These are phyloP conservation scores for Cicer arietinum DNA, from an alignment of 306 rosid species.

Conservation along the genomic window DNA sequence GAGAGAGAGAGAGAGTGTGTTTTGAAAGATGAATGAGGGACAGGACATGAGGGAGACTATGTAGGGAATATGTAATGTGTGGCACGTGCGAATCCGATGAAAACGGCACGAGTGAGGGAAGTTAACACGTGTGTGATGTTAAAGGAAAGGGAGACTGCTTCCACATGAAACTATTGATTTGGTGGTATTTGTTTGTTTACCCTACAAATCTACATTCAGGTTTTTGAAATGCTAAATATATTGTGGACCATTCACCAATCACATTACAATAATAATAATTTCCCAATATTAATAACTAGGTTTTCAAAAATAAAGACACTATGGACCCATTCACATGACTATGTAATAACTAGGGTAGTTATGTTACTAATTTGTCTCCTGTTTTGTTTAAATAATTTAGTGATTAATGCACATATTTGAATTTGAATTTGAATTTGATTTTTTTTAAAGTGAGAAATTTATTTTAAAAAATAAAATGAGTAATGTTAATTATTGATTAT, in stretches of 20 bases:
- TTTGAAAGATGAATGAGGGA: conserved; percentile 31
- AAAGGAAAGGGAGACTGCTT: conserved; percentile 33
- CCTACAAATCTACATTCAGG: conserved; percentile 6
- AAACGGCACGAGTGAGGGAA: conserved; percentile 47
- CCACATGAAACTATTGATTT: conserved; percentile 22
- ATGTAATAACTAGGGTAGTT: too few relatives aligned
- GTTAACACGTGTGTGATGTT: conserved; percentile 35
- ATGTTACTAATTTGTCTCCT: too few relatives aligned
- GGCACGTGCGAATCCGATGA: conserved; percentile 46
- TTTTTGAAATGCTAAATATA: not conserved
- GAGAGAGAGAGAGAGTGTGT: not conserved
- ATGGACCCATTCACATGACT: too few relatives aligned
- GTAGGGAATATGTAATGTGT: not conserved
- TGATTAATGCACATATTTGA: too few relatives aligned
- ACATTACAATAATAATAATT: not conserved
- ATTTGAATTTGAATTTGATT: too few relatives aligned
- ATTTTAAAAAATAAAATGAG: too few relatives aligned
- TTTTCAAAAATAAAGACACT: too few relatives aligned
- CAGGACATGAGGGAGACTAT: not conserved
- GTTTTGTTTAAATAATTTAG: too few relatives aligned
- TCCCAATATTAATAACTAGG: not conserved
- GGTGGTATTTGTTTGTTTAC: conserved; percentile 17
- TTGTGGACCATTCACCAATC: not conserved
- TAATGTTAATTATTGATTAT: too few relatives aligned
- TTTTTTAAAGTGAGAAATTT: too few relatives aligned